Conservation (phyloP, 371 early-diverging fungal genomes). For the Haplosporangium sp. region DNA sequence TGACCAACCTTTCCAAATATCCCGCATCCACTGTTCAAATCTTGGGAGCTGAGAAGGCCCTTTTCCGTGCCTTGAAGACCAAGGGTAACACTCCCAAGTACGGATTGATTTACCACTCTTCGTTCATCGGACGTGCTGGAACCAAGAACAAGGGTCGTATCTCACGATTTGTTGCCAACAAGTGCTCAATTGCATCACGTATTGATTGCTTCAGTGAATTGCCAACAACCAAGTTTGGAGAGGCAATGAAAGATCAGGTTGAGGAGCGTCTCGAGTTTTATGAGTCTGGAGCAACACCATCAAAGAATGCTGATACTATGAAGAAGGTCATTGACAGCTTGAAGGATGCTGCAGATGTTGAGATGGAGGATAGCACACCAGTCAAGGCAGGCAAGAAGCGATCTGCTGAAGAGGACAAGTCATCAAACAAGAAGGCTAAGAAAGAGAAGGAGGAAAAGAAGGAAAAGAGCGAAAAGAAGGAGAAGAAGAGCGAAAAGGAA, state of each 20-base stretch:
- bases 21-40: conserved; percentile 99
- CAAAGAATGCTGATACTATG: conserved; percentile 96
- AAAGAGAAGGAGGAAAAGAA: conserved; percentile 55
- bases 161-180: conserved; percentile 98
- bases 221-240: conserved; percentile 94
- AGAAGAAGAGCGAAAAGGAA: conserved; percentile 65
- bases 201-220: conserved; percentile 97
- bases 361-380: conserved; percentile 77
- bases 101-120: conserved; percentile 97
- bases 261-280: conserved; percentile 96
- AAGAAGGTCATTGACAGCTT: conserved; percentile 82
- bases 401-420: conserved; percentile 45
- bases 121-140: conserved; percentile 95
- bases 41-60: conserved; percentile 99
- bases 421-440: conserved; percentile 59
- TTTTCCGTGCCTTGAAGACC: conserved; percentile 98
- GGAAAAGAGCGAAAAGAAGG: conserved; percentile 57
- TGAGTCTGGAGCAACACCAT: conserved; percentile 88
- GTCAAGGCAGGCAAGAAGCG: conserved; percentile 57
- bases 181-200: conserved; percentile 96
- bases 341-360: conserved; percentile 72
- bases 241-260: conserved; percentile 94
- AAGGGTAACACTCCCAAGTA: conserved; percentile 99
- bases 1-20: conserved; percentile 96
- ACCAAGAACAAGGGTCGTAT: conserved; percentile 98